A percentile compares a stretch with the other conserved stretches of the same genome.
Conservation (phyloP, 768 basidiomycete genomes). For the Scleroderma bovista region DNA sequence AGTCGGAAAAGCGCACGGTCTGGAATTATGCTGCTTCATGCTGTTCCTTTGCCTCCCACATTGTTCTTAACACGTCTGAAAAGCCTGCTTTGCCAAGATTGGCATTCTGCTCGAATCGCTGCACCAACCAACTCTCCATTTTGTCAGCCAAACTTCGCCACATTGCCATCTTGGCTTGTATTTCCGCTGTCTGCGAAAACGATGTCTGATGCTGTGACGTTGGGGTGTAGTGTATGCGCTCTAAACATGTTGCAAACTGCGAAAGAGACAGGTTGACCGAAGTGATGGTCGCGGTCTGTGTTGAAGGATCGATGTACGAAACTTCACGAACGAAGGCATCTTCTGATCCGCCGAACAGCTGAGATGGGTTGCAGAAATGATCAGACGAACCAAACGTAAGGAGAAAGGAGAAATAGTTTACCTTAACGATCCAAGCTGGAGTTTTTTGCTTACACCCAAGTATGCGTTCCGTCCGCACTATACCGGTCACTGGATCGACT, state of each 20-base stretch:
- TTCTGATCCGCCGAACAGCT: conserved; percentile 76
- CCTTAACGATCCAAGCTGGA: conserved; percentile 90
- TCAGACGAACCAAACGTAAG: conserved; percentile 6
- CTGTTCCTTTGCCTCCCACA: conserved; percentile 70
- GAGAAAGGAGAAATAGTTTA: conserved; percentile 32
- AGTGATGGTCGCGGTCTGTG: conserved; percentile 75
- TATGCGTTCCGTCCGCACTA: conserved; percentile 88
- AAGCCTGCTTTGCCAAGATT: conserved; percentile 85
- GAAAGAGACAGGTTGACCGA: conserved; percentile 92
- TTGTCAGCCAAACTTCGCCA: conserved; percentile 80
- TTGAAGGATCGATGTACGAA: conserved; percentile 84
- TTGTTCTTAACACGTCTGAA: conserved; percentile 75
- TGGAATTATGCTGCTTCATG: conserved; percentile 27
- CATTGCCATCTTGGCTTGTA: conserved; percentile 74
- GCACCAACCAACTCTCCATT: conserved; percentile 79
- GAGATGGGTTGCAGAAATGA: conserved; percentile 40
- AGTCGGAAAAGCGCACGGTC: conserved; percentile 3
- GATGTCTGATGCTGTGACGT: conserved; percentile 54
- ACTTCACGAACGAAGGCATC: conserved; percentile 94
- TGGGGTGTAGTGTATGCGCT: conserved; percentile 84
- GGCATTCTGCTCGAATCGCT: conserved; percentile 91
- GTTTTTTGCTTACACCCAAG: conserved; percentile 90
- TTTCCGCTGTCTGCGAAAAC: conserved; percentile 88
- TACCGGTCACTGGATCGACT: conserved; percentile 76
- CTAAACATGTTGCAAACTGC: conserved; percentile 91